These are phyloP conservation scores for Abelmoschus esculentus DNA, from an alignment of 345 rosid genomes.

Conservation along the genomic window DNA sequence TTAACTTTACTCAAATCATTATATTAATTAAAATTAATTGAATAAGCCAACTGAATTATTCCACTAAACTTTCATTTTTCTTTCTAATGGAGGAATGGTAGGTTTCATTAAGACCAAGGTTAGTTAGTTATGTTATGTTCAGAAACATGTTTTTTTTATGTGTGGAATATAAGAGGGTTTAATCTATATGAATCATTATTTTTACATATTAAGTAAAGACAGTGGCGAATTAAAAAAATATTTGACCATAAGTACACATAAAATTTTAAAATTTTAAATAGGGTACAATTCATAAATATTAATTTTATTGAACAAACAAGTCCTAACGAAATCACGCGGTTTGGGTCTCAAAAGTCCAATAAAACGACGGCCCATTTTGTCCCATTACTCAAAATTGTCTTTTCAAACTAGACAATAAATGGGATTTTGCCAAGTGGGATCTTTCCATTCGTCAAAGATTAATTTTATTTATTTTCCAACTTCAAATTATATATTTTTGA, in stretches of 20 bases:
- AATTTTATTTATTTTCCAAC: not conserved
- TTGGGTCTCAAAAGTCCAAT: conserved; percentile 11
- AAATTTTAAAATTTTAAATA: no score
- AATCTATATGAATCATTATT: no score
- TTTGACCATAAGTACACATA: no score
- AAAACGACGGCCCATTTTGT: conserved; percentile 22
- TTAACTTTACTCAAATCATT: not conserved
- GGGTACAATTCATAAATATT: no score
- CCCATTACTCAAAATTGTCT: not conserved
- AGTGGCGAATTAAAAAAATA: no score
- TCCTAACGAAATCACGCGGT: conserved; percentile 10
- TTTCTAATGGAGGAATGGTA: not conserved
- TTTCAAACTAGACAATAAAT: not conserved
- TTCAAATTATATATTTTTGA: no score
- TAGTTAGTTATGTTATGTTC: not conserved
- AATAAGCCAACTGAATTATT: not conserved
- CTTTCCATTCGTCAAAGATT: not conserved
- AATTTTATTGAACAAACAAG: no score
- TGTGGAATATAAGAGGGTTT: no score
- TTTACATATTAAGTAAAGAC: no score
- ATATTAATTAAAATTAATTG: not conserved
- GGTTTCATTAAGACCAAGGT: not conserved
- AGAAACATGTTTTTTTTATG: not conserved
- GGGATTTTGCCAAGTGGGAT: conserved; percentile 10
- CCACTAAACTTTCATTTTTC: not conserved